These are phyloP conservation scores for Aspergillus sp. DNA, from an alignment of 2,329 filamentous ascomycete species.

Conservation along the genomic window DNA sequence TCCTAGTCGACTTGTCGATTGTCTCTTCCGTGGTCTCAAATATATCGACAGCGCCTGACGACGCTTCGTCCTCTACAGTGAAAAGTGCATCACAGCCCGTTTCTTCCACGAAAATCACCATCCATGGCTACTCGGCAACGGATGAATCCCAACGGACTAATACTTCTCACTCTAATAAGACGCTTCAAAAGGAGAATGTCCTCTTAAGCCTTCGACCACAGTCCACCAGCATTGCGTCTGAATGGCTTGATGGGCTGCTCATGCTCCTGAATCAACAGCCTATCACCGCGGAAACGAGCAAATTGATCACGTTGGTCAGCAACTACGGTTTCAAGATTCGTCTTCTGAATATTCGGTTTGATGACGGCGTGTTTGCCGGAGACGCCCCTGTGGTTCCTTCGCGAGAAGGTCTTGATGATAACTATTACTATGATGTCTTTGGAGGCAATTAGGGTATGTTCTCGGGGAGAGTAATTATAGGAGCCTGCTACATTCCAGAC, in stretches of 20 bases:
- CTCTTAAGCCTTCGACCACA: constrained; percentile 80
- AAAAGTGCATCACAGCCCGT: constrained; percentile 39
- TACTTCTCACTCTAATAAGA: constrained; percentile 29
- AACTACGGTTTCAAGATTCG: constrained; percentile 93
- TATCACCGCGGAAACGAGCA: constrained; percentile 94
- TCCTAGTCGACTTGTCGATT: constrained; percentile 70
- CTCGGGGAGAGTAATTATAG: background rate
- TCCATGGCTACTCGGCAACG: constrained; percentile 64
- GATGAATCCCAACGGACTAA: constrained; percentile 35
- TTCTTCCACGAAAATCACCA: constrained; percentile 79
- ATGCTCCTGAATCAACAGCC: constrained; percentile 95
- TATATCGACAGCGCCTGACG: constrained; percentile 65
- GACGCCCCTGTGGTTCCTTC: constrained; percentile 75
- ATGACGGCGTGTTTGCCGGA: constrained; percentile 68
- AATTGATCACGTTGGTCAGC: constrained; percentile 77
- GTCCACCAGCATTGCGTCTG: constrained; percentile 79
- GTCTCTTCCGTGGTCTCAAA: constrained; percentile 95
- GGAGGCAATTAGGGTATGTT: constrained; percentile 29
- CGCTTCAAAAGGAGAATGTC: constrained; percentile 61
- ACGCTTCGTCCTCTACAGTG: constrained; percentile 47
- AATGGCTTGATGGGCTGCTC: constrained; percentile 93
- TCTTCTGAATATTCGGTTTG: constrained; percentile 84
- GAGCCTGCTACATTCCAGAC: too few relatives aligned
- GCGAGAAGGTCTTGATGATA: constrained; percentile 80
- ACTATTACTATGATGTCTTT: constrained; percentile 86